Conservation (phyloP, 2,329 filamentous ascomycete species). For the Fusarium sp. region DNA sequence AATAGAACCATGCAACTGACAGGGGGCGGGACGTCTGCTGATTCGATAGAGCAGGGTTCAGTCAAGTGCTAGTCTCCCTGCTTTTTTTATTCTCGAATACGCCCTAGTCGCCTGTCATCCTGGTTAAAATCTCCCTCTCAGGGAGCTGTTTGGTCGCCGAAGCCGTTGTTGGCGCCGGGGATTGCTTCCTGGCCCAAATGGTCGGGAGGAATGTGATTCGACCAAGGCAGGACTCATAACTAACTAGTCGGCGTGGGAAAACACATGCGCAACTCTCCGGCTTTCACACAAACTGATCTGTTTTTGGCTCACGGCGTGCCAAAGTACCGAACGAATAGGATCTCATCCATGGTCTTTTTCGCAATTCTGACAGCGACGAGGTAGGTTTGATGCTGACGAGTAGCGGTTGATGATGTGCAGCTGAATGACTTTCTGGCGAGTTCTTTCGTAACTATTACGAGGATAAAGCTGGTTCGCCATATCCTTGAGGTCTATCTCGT, state of each 20-base stretch:
- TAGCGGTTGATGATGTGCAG: slow-evolving; percentile 15
- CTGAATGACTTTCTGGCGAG: neutral
- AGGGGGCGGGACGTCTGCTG: slow-evolving; percentile 28
- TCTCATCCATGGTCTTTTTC: slow-evolving; percentile 16
- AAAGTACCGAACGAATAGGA: slow-evolving; percentile 43
- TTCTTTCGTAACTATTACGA: slow-evolving; percentile 12
- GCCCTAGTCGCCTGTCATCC: slow-evolving; percentile 36
- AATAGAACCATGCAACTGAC: slow-evolving; percentile 8
- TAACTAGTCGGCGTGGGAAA: slow-evolving; percentile 12
- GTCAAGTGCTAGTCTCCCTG: slow-evolving; percentile 20
- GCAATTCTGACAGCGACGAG: slow-evolving; percentile 29
- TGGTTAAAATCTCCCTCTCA: slow-evolving; percentile 30
- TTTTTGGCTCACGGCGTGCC: slow-evolving; percentile 30
- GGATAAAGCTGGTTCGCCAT: slow-evolving; percentile 19
- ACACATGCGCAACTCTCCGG: slow-evolving; percentile 26
- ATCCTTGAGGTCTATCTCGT: neutral
- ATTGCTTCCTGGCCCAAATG: slow-evolving; percentile 42
- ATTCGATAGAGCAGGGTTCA: slow-evolving; percentile 30
- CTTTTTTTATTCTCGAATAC: slow-evolving; percentile 42
- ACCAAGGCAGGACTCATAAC: slow-evolving; percentile 11
- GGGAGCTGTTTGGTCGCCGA: slow-evolving; percentile 38
- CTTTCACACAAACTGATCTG: slow-evolving; percentile 12
- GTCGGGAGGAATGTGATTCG: slow-evolving; percentile 45
- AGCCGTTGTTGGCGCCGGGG: slow-evolving; percentile 41
- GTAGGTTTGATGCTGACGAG: slow-evolving; percentile 33